Conservation (phyloP, 1,139 yeast genomes). For the Suhomyces ambrosiae region DNA sequence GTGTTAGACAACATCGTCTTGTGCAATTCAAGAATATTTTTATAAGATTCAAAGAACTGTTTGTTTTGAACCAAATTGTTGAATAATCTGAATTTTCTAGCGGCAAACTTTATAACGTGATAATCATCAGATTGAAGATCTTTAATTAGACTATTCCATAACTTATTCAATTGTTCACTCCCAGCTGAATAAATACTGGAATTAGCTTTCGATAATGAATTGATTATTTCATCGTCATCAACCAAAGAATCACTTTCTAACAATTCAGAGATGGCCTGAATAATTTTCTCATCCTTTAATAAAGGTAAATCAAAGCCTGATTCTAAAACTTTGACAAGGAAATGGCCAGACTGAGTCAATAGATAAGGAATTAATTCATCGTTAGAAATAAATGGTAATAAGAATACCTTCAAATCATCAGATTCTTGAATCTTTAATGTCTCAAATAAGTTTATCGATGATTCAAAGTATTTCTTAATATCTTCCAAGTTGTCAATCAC, state of each 20-base stretch:
- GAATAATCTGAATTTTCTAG: constrained; percentile 38
- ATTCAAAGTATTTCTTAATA: constrained; percentile 23
- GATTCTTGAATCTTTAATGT: background rate
- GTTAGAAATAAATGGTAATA: constrained; percentile 14
- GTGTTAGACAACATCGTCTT: constrained; percentile 26
- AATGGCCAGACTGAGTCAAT: constrained; percentile 2
- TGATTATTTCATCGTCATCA: constrained; percentile 9
- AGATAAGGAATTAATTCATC: constrained; percentile 15
- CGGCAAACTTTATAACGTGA: constrained; percentile 26
- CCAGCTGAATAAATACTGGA: background rate
- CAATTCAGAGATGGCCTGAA: background rate
- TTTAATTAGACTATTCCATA: constrained; percentile 20
- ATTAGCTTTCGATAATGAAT: constrained; percentile 9
- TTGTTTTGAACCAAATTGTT: constrained; percentile 23
- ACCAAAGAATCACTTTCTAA: constrained; percentile 1
- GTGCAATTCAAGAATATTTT: constrained; percentile 20
- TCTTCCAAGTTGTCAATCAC: constrained; percentile 35
- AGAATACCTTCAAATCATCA: constrained; percentile 10
- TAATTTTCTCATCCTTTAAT: constrained; percentile 2
- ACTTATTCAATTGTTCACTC: constrained; percentile 8
- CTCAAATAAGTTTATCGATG: constrained; percentile 4
- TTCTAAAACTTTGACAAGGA: constrained; percentile 14
- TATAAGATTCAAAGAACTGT: constrained; percentile 9
- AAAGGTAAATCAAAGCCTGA: constrained; percentile 11
- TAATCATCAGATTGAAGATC: constrained; percentile 33